A percentile compares a stretch with the other conserved stretches of the same genome.
Evolutionary conservation across 2,329 filamentous ascomycete genomes (phyloP).

Genomic region (Sclerotinia minor): DNA sequence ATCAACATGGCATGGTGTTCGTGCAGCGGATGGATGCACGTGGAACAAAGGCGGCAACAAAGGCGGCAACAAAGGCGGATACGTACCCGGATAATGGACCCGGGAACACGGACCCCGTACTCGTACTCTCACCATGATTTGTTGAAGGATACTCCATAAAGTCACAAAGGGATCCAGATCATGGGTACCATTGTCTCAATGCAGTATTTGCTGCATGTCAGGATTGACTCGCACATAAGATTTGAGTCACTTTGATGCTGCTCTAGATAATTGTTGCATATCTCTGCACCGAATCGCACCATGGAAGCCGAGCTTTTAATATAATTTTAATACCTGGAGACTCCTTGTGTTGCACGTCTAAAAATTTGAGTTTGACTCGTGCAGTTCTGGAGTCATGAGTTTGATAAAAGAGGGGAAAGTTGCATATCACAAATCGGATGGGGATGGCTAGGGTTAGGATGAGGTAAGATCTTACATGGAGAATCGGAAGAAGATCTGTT

Average conservation of each 20-base stretch:
- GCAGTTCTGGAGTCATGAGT: background rate
- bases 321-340: too few relatives aligned
- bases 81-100: background rate
- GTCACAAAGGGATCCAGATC: background rate
- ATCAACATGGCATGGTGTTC: background rate
- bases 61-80: background rate
- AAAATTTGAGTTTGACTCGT: background rate
- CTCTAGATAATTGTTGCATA: background rate
- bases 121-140: background rate
- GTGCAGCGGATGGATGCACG: background rate
- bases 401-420: background rate
- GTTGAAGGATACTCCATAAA: background rate
- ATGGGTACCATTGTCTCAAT: background rate
- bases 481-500: background rate
- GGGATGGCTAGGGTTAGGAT: background rate
- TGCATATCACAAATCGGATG: background rate
- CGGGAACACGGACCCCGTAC: background rate
- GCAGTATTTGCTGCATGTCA: background rate
- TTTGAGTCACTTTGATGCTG: background rate
- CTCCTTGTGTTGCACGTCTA: background rate
- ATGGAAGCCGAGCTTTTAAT: conserved; percentile 10
- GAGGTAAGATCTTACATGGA: too few relatives aligned
- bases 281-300: background rate
- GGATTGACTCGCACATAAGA: background rate
- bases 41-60: too few relatives aligned